Evolutionary conservation across 2,329 filamentous ascomycete genomes (phyloP).

Genomic region (Phaeosphaeria sp.): DNA sequence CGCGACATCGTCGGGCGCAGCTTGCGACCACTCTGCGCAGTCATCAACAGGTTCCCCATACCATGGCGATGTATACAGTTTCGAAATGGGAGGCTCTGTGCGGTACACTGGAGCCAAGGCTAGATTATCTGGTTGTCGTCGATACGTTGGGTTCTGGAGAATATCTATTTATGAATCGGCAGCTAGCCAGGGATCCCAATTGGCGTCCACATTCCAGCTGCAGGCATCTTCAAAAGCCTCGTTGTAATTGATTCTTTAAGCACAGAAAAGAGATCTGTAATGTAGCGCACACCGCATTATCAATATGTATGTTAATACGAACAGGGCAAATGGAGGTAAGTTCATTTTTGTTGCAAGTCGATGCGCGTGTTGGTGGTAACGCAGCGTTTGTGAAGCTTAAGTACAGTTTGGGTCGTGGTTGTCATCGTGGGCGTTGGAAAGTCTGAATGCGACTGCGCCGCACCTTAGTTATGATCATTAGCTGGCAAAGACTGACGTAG

Average conservation of each 20-base stretch:
- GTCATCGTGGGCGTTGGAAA: no score
- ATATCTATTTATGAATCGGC: conserved; percentile 13
- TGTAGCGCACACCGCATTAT: conserved; percentile 8
- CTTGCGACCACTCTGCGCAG: conserved; percentile 14
- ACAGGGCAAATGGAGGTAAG: conserved; percentile 13
- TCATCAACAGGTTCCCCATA: conserved; percentile 13
- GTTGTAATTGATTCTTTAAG: conserved; percentile 8
- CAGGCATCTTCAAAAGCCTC: conserved; percentile 5
- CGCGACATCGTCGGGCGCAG: conserved; percentile 1
- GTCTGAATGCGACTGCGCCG: no score
- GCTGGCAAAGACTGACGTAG: no score
- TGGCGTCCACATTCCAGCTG: neutral
- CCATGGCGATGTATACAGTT: conserved; percentile 10
- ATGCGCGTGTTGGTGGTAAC: neutral
- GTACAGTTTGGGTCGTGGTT: no score
- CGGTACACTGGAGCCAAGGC: conserved; percentile 2
- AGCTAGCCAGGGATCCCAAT: conserved; percentile 13
- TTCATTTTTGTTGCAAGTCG: neutral
- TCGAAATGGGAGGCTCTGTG: conserved; percentile 9
- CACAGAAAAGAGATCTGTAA: neutral
- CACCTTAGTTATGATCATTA: no score
- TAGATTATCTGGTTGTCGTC: neutral
- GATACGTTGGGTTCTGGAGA: conserved; percentile 1
- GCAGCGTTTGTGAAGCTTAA: no score
- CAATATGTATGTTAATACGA: conserved; percentile 12